phyloP scores from a whole-genome alignment of 1,139 yeast genomes.

The Suhomyces terraborum region DNA sequence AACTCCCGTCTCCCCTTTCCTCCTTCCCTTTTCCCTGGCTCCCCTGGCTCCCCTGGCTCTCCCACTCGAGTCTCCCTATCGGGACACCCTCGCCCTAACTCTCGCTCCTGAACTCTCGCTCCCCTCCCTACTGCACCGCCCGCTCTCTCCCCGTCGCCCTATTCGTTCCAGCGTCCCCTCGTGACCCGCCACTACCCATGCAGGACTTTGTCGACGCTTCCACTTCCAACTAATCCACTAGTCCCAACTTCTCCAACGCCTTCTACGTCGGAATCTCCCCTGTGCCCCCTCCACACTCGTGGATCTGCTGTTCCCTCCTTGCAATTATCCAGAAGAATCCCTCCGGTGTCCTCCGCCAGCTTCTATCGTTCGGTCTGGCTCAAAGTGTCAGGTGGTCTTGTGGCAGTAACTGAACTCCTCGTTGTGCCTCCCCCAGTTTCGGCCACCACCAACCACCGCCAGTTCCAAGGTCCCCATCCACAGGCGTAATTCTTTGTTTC shows the following conservation, averaged over 20 bases:
- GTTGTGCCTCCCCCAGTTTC: not conserved
- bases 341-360: not conserved
- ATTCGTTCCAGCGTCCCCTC: not conserved
- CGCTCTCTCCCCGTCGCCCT: not conserved
- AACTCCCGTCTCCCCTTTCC: not conserved
- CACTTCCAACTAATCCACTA: not conserved
- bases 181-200: constrained; percentile 1
- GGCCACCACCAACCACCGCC: not conserved
- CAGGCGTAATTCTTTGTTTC: not conserved
- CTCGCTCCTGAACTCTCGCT: not conserved
- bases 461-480: too few species aligned
- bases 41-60: not conserved
- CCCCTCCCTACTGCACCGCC: not conserved
- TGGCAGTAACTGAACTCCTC: too few species aligned
- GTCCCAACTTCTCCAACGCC: constrained; percentile 1
- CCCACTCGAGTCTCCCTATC: not conserved
- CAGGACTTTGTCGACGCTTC: constrained; percentile 3
- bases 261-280: constrained; percentile 1
- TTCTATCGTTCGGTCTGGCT: not conserved
- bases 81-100: too few species aligned
- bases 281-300: constrained; percentile 1
- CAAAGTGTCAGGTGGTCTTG: too few species aligned
- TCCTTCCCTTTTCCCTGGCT: too few species aligned
- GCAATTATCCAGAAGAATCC: not conserved
- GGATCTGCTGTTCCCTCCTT: constrained; percentile 2